These are phyloP conservation scores for Nakazawaea holstii DNA, from an alignment of 805 yeast species.

Conservation along the genomic window DNA sequence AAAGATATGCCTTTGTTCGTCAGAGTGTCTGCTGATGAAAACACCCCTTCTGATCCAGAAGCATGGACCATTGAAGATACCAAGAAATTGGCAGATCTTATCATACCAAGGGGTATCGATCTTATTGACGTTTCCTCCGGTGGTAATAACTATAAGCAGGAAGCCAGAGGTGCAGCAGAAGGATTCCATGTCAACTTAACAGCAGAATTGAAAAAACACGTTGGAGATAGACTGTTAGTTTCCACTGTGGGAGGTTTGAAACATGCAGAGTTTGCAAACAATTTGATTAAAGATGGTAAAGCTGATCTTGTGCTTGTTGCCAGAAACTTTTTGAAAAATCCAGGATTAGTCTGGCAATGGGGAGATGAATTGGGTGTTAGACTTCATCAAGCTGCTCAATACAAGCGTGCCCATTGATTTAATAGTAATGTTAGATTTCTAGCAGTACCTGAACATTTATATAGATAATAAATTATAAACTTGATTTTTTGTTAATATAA, in stretches of 20 bases:
- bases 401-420: constrained; percentile 5
- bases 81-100: constrained; percentile 30
- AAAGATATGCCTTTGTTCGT: constrained; percentile 40
- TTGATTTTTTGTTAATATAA: neutral
- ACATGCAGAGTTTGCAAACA: constrained; percentile 30
- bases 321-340: constrained; percentile 38
- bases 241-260: constrained; percentile 43
- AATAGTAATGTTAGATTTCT: neutral
- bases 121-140: constrained; percentile 53
- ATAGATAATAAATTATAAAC: no score
- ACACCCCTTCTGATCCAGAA: constrained; percentile 25
- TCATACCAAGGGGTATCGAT: constrained; percentile 41
- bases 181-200: constrained; percentile 37
- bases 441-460: no score
- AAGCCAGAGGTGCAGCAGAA: constrained; percentile 20
- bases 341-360: constrained; percentile 43
- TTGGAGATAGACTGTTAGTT: constrained; percentile 36
- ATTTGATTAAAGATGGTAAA: constrained; percentile 33
- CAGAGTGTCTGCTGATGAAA: constrained; percentile 42
- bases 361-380: constrained; percentile 44
- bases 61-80: constrained; percentile 44
- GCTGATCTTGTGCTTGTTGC: constrained; percentile 47
- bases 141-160: constrained; percentile 33
- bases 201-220: constrained; percentile 33
- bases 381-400: constrained; percentile 31